Conservation (phyloP, 768 basidiomycete species). For the Rossbeevera mucosa region DNA sequence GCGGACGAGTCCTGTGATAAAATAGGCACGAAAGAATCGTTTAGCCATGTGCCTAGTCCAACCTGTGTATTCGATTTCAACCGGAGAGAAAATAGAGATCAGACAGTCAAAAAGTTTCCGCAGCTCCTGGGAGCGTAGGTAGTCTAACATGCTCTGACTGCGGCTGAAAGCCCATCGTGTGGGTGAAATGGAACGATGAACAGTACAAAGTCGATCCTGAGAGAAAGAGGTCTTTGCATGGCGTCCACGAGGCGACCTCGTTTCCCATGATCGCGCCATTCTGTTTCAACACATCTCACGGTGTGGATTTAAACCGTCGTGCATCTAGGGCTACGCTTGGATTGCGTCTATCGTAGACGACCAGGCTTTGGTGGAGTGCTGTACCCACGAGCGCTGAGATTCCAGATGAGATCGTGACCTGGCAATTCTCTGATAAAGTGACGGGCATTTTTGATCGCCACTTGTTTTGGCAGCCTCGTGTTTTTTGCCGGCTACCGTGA, state of each 20-base stretch:
- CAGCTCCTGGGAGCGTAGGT: slow-evolving; percentile 25
- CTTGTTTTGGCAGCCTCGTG: slow-evolving; percentile 35
- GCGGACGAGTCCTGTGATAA: neutral
- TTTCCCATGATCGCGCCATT: slow-evolving; percentile 20
- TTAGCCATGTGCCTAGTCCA: neutral
- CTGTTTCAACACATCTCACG: slow-evolving; percentile 14
- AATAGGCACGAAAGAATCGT: neutral
- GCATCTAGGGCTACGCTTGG: slow-evolving; percentile 1
- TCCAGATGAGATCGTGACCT: slow-evolving; percentile 12
- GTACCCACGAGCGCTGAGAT: neutral
- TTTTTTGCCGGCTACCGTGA: slow-evolving; percentile 28
- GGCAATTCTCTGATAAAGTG: slow-evolving; percentile 24
- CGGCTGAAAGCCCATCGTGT: slow-evolving; percentile 17
- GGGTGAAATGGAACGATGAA: neutral
- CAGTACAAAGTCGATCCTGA: too few relatives aligned
- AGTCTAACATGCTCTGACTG: slow-evolving; percentile 33
- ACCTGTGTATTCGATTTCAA: neutral
- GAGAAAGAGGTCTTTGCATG: too few relatives aligned
- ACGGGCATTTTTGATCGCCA: slow-evolving; percentile 15
- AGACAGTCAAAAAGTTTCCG: slow-evolving; percentile 14
- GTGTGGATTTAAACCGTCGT: slow-evolving; percentile 16
- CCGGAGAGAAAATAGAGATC: neutral
- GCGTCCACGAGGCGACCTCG: slow-evolving; percentile 29
- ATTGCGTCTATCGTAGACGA: too few relatives aligned
- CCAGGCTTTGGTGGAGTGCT: too few relatives aligned